Evolutionary conservation across 768 basidiomycete genomes (phyloP).

Genomic region (Collybia mongolica): DNA sequence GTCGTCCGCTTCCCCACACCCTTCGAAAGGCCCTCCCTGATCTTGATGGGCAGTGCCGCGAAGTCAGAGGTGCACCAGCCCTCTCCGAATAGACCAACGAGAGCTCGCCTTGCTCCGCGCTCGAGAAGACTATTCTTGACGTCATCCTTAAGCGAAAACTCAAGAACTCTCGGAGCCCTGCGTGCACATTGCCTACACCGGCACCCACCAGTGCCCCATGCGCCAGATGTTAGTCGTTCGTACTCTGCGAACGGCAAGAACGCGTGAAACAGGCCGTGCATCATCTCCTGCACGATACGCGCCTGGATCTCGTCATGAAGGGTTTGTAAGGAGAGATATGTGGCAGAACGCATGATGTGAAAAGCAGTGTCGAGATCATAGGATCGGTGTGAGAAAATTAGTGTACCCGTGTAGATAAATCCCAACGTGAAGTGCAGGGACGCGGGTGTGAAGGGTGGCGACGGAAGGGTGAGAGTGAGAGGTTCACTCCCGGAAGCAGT

Average conservation of each 20-base stretch:
- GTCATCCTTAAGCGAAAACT: conserved; percentile 76
- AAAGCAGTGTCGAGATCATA: conserved; percentile 94
- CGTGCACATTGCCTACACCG: conserved; percentile 81
- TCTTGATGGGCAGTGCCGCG: conserved; percentile 61
- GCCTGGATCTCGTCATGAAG: conserved; percentile 82
- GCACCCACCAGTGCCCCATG: conserved; percentile 85
- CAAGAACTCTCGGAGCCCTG: conserved; percentile 78
- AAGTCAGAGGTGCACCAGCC: conserved; percentile 88
- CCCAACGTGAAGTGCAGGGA: conserved; percentile 93
- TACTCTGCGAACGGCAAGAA: conserved; percentile 80
- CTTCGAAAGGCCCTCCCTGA: conserved; percentile 67
- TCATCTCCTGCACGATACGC: conserved; percentile 83
- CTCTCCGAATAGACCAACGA: conserved; percentile 85
- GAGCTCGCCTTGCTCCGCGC: conserved; percentile 66
- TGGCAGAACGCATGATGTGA: conserved; percentile 80
- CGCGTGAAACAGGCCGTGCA: conserved; percentile 86
- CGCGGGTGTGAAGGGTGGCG: conserved; percentile 93
- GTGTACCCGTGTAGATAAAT: conserved; percentile 93
- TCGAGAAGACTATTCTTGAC: conserved; percentile 73
- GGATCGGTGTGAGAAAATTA: conserved; percentile 87
- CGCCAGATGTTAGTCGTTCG: conserved; percentile 67
- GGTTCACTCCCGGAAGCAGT: conserved; percentile 37
- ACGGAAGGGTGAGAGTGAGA: conserved; percentile 70
- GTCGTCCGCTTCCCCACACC: conserved; percentile 71
- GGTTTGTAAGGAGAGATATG: conserved; percentile 72